phyloP scores from a whole-genome alignment of 1,139 yeast species.

The Saccharomyces hybrid region DNA sequence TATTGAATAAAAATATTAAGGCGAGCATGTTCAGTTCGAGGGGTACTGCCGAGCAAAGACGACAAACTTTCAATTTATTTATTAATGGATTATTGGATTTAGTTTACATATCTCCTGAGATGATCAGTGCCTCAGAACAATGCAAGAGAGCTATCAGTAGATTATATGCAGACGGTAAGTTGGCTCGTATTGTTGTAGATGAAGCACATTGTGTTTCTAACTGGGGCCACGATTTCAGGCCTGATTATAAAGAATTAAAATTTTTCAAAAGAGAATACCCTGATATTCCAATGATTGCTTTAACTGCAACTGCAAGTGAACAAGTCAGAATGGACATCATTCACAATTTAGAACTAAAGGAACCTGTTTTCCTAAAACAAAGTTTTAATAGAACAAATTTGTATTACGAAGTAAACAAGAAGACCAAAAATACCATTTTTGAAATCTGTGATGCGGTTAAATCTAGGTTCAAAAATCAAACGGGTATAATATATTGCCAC shows the following conservation, averaged over 20 bases:
- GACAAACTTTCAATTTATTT: conserved; percentile 54
- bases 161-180: conserved; percentile 45
- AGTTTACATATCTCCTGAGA: conserved; percentile 90
- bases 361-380: conserved; percentile 42
- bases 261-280: conserved; percentile 69
- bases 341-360: conserved; percentile 54
- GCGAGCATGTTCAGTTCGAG: conserved; percentile 90
- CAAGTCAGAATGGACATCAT: conserved; percentile 82
- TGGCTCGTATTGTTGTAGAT: conserved; percentile 89
- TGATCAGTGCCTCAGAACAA: conserved; percentile 71
- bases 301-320: conserved; percentile 96
- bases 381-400: conserved; percentile 88
- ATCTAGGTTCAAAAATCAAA: conserved; percentile 45
- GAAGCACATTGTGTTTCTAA: conserved; percentile 98
- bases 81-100: conserved; percentile 62
- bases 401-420: conserved; percentile 67
- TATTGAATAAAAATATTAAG: conserved; percentile 54
- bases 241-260: conserved; percentile 81
- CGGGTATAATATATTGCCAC: conserved; percentile 92
- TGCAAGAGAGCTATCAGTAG: conserved; percentile 58
- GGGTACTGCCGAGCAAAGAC: conserved; percentile 57
- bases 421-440: conserved; percentile 49
- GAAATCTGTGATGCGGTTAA: conserved; percentile 55
- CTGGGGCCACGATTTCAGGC: conserved; percentile 99
- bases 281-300: conserved; percentile 83